These are phyloP conservation scores for Uronychia binucleata DNA, from an alignment of 73 alveolate species.

Conservation along the genomic window DNA sequence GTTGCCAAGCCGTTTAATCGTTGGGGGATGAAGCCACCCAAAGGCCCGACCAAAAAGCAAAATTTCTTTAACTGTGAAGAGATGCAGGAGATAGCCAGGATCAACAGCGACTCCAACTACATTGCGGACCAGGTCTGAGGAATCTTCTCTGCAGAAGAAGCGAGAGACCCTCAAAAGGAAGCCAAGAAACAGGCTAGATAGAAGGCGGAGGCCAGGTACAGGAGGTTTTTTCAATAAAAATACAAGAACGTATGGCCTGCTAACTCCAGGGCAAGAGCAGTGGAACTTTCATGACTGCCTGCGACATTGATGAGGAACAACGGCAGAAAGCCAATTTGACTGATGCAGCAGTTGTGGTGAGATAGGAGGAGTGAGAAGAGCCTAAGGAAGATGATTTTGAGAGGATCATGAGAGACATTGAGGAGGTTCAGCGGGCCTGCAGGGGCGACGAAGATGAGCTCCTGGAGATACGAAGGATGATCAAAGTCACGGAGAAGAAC, in stretches of 20 bases:
- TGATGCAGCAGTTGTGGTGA: too few species aligned
- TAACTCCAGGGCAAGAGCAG: neutral
- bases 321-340: neutral
- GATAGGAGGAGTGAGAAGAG: neutral
- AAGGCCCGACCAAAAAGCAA: neutral
- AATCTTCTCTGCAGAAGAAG: neutral
- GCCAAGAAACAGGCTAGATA: too few species aligned
- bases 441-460: slow-evolving; percentile 11
- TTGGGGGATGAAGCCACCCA: neutral
- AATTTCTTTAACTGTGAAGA: neutral
- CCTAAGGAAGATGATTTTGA: neutral
- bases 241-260: neutral
- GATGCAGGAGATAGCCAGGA: neutral
- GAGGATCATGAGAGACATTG: neutral
- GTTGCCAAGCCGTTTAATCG: neutral
- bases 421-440: neutral
- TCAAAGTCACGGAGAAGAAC: slow-evolving; percentile 5
- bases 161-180: too few species aligned
- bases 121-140: neutral
- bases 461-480: slow-evolving; percentile 18
- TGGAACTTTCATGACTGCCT: neutral
- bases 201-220: neutral
- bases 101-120: neutral
- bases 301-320: neutral
- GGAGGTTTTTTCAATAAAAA: neutral